Evolutionary conservation across 306 rosid genomes (phyloP).

Genomic region (Mucuna pruriens): DNA sequence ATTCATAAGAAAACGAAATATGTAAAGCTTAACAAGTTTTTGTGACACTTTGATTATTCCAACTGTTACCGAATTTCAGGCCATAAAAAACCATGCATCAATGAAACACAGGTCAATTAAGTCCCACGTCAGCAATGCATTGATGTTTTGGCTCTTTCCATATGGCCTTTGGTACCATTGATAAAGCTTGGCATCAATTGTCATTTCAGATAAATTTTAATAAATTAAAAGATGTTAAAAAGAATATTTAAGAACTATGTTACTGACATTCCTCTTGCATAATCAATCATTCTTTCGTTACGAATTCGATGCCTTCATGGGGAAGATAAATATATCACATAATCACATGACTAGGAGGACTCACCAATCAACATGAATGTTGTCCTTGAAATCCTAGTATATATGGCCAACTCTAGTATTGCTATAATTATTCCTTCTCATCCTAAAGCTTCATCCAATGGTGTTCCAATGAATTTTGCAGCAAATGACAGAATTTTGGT

Average conservation of each 20-base stretch:
- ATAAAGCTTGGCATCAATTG: background rate
- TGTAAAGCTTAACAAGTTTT: background rate
- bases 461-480: background rate
- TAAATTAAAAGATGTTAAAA: too few relatives aligned
- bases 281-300: background rate
- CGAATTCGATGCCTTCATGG: background rate
- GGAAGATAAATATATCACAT: background rate
- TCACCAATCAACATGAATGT: background rate
- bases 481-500: background rate
- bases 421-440: background rate
- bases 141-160: background rate
- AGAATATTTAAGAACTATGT: too few relatives aligned
- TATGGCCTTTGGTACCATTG: background rate
- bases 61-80: background rate
- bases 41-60: background rate
- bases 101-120: background rate
- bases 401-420: background rate
- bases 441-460: background rate
- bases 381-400: background rate
- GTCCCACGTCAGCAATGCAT: background rate
- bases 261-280: too few relatives aligned
- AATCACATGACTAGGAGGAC: slow-evolving; percentile 13
- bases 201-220: too few relatives aligned
- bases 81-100: background rate
- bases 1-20: background rate